These are phyloP conservation scores for Lentinula raphanica DNA, from an alignment of 768 basidiomycete species.

Conservation along the genomic window DNA sequence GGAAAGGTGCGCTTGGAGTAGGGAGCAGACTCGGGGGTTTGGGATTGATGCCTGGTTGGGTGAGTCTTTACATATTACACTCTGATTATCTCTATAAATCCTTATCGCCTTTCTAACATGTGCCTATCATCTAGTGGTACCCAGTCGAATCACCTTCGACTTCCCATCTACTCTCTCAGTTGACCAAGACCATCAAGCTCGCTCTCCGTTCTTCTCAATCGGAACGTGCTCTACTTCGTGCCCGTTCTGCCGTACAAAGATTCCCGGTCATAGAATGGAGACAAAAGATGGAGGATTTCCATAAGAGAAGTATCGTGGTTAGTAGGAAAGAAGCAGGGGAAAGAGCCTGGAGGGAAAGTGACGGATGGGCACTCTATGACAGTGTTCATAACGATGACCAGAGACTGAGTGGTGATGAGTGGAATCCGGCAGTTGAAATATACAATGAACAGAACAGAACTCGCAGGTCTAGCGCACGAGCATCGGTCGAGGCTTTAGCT, in stretches of 20 bases:
- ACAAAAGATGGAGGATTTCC: slow-evolving; percentile 93
- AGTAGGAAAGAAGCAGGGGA: slow-evolving; percentile 66
- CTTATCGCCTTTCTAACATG: no score
- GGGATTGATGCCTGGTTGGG: slow-evolving; percentile 97
- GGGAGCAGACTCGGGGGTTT: slow-evolving; percentile 91
- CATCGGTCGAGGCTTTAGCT: neutral
- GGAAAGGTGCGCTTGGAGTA: slow-evolving; percentile 94
- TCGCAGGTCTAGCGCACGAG: neutral
- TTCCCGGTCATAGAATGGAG: slow-evolving; percentile 99
- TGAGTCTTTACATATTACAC: slow-evolving; percentile 31
- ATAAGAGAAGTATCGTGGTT: slow-evolving; percentile 70
- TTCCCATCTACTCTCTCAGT: slow-evolving; percentile 89
- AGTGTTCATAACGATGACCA: no score
- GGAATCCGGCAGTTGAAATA: slow-evolving; percentile 66
- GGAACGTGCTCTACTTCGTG: slow-evolving; percentile 88
- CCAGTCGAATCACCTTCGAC: slow-evolving; percentile 93
- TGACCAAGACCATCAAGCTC: slow-evolving; percentile 92
- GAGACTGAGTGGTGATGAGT: no score
- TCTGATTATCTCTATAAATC: slow-evolving; percentile 3
- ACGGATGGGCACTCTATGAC: slow-evolving; percentile 56
- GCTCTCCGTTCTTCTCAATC: slow-evolving; percentile 87
- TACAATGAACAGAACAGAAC: slow-evolving; percentile 34
- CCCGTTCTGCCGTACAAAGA: slow-evolving; percentile 89
- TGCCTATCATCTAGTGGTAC: slow-evolving; percentile 94
- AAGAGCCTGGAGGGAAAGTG: slow-evolving; percentile 68